Base-by-base conservation (phyloP, 2,329 filamentous ascomycete genomes). In the Aspergillus pseudoviridinutans region DNA sequence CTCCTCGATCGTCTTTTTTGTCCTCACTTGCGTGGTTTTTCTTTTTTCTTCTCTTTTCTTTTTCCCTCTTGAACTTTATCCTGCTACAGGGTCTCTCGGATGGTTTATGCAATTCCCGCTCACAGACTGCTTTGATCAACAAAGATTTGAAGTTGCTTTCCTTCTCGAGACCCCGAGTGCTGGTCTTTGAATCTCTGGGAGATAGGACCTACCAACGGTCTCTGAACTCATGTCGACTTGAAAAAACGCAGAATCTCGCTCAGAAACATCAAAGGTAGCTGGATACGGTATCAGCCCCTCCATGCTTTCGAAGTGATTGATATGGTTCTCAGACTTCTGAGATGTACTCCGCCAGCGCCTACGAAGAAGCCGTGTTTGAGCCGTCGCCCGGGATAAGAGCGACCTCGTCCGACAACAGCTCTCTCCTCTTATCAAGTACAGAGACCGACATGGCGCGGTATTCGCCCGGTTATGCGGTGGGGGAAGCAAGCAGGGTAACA, bases 371-470 rank as follows among this genome's bases (percentile, higher is more conserved):
- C 8, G 17, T 22, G 17, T 58, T 53, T 28, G 49, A 55, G 22
- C 51, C 29, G 49, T 57, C 28, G 22, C 47, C 49, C 7, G 44
- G 44, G 24, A 47, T 47, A 12, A 10, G 14, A 47, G 8, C 24
- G 12, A 47, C 44, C 9, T 25, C 47, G 28, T 12, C 50, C 50
- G 41, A 54, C 49, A 29, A 28, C 29, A 12, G 38, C 42, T 49
- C 22, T 17, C 29, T 55, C 57, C 29, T 50, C 12, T 8, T 54
- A 9, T 35, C 47, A 28, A 41, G 54, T 38, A 38, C 27, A n/a
- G 38, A 38, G 32, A 38, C 42, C 46, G 55, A 32, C 41, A 62
- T 64, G 61, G 57, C 59, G 35, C 53, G 56, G 35, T 57, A 56
- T 42, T 55, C 58, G 44, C 41, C 61, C 46, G 44, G 53, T 54